Conservation (phyloP, 208 protist genomes). For the Trypanosoma vivax region DNA sequence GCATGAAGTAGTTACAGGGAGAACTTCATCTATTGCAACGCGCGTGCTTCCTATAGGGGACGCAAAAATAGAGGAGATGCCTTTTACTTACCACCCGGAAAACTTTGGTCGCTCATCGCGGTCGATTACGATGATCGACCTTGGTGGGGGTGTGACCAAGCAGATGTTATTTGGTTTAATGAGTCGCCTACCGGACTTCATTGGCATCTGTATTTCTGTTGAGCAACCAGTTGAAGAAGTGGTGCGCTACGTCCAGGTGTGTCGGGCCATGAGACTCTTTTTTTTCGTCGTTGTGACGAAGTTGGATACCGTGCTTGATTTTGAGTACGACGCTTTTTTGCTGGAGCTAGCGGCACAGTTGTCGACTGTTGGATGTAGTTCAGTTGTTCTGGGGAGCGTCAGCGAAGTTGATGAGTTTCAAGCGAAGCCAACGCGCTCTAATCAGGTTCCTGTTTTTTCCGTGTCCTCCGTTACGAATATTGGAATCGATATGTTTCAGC, state of each 20-base stretch:
- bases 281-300: constrained; percentile 94
- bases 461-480: constrained; percentile 49
- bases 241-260: constrained; percentile 87
- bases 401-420: constrained; percentile 19
- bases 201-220: constrained; percentile 60
- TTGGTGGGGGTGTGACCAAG: constrained; percentile 75
- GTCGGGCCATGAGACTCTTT: constrained; percentile 87
- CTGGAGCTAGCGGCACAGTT: constrained; percentile 69
- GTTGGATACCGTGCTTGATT: constrained; percentile 88
- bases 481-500: constrained; percentile 50
- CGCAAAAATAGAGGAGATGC: constrained; percentile 6
- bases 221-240: constrained; percentile 28
- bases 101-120: constrained; percentile 26
- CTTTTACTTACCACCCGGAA: constrained; percentile 1
- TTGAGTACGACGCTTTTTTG: constrained; percentile 88
- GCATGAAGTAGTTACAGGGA: constrained; percentile 92
- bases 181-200: constrained; percentile 88
- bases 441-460: constrained; percentile 53
- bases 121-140: constrained; percentile 49
- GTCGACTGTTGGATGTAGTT: constrained; percentile 25
- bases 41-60: constrained; percentile 83
- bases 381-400: constrained; percentile 29
- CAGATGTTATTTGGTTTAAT: constrained; percentile 91
- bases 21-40: constrained; percentile 90
- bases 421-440: constrained; percentile 29